A percentile compares a stretch with the other conserved stretches of the same genome.
phyloP scores from a whole-genome alignment of 2,329 filamentous ascomycete species.

The Aspergillus sp. region DNA sequence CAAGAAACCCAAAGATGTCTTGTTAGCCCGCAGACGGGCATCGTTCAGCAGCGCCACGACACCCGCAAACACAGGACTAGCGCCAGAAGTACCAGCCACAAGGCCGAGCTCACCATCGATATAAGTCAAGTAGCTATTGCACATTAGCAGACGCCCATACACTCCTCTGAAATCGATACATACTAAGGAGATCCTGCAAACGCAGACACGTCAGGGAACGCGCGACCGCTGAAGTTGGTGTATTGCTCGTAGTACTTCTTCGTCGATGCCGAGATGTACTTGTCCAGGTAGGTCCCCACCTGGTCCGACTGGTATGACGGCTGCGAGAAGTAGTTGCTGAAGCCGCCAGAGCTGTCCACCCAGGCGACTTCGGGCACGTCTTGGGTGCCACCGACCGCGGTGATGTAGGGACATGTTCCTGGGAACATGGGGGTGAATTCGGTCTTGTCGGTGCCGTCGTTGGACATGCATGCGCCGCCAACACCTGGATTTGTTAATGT shows the following conservation, averaged over 20 bases:
- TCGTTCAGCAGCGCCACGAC: slow-evolving; percentile 2
- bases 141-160: not conserved
- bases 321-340: slow-evolving; percentile 54
- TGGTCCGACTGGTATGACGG: slow-evolving; percentile 52
- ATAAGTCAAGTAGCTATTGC: not conserved
- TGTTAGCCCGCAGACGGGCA: slow-evolving; percentile 36
- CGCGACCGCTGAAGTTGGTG: slow-evolving; percentile 54
- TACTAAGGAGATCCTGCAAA: slow-evolving; percentile 54
- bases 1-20: slow-evolving; percentile 55
- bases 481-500: not conserved
- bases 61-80: not conserved
- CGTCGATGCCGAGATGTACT: slow-evolving; percentile 27
- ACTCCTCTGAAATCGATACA: slow-evolving; percentile 24
- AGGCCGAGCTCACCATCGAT: not conserved
- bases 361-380: slow-evolving; percentile 53
- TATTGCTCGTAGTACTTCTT: slow-evolving; percentile 45
- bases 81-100: not conserved
- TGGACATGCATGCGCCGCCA: slow-evolving; percentile 2
- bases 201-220: slow-evolving; percentile 61
- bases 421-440: slow-evolving; percentile 66
- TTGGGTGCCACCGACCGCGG: slow-evolving; percentile 63
- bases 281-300: slow-evolving; percentile 49
- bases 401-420: slow-evolving; percentile 68
- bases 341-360: slow-evolving; percentile 50
- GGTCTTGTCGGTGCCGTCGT: slow-evolving; percentile 53